phyloP scores from a whole-genome alignment of 768 basidiomycete species.

The Leucosporidium yakuticum region DNA sequence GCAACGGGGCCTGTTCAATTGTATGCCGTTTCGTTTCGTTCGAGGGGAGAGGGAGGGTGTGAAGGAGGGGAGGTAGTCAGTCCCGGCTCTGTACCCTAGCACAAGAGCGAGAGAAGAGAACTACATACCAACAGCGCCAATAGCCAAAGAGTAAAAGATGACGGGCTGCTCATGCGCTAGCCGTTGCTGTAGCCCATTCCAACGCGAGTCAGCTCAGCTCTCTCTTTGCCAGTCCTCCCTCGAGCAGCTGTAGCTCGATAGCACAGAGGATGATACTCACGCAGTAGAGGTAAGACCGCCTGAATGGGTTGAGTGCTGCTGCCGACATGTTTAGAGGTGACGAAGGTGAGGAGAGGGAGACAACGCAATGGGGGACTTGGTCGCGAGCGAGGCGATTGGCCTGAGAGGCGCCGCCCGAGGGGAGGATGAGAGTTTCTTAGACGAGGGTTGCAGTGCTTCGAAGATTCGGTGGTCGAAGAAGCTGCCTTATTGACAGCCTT shows the following conservation, averaged over 20 bases:
- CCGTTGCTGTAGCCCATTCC: slow-evolving; percentile 22
- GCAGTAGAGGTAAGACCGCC: slow-evolving; percentile 27
- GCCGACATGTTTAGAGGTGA: too few relatives aligned
- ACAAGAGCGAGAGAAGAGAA: too few relatives aligned
- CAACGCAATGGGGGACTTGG: background rate
- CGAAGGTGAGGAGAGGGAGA: too few relatives aligned
- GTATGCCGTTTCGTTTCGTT: background rate
- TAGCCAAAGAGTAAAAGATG: slow-evolving; percentile 29
- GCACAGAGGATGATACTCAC: slow-evolving; percentile 5
- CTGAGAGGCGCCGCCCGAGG: too few relatives aligned
- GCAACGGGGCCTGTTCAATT: slow-evolving; percentile 28
- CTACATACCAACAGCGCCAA: slow-evolving; percentile 29
- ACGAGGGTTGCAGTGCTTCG: too few relatives aligned
- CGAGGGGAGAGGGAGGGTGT: too few relatives aligned
- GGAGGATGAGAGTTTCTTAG: too few relatives aligned
- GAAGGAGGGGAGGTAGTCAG: too few relatives aligned
- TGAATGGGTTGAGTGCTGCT: slow-evolving; percentile 15
- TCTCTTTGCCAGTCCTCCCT: background rate
- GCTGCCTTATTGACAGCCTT: background rate
- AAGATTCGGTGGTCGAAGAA: background rate
- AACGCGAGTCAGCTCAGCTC: slow-evolving; percentile 6
- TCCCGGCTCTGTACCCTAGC: too few relatives aligned
- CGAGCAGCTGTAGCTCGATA: background rate
- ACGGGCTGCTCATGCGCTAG: slow-evolving; percentile 35
- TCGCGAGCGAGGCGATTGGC: background rate